Evolutionary conservation across 176 grass and related monocot genomes (phyloP), one percentile per base, ranked within the genome.

Genomic region (Poa annua): DNA sequence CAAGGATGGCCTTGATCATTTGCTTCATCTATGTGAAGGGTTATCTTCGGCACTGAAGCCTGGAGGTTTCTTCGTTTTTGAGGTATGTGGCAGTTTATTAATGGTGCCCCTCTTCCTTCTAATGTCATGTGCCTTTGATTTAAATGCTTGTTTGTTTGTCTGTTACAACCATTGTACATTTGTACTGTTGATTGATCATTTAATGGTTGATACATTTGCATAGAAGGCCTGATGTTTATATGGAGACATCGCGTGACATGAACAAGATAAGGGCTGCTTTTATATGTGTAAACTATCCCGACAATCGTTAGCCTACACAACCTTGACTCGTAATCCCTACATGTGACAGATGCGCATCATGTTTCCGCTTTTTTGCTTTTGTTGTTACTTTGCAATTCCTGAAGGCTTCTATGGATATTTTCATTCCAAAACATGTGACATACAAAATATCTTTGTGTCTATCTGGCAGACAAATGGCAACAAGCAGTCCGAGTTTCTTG

Each of bases 31-130:
- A 10, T 98, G 96, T 77, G 86, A 95, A 88, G 91, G 96, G 21
- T 85, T 90, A 26, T 73, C 80, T 44, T 87, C 67, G 13, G 85
- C 75, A 78, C 83, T 98, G 21, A 90, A 85, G 50, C 81, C 92
- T 56, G 91, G 93, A n/a, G 93, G 93, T 47, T 98, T 98, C 91
- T 95, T 98, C 87, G 83, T 92, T 89, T 98, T 95, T 57, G 91
- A 99, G 96, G 96, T 96, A 48, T 47, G 44, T 47, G 1, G 44
- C 11, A 47, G 44, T 47, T 47, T 47, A 47, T 47, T 47, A 13
- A 47, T 47, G 44, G 11, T 0, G 44, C 11, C 44, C 44, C 9
- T 29, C 10, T 47, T 11, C 44, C n/a, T 42, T 42, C 22, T 5
- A 3, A 52, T 48, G 36, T 1, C 20, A 59, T 86, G 51, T 79